Evolutionary conservation across 768 basidiomycete genomes (phyloP).

Genomic region (Arthromyces matolae): DNA sequence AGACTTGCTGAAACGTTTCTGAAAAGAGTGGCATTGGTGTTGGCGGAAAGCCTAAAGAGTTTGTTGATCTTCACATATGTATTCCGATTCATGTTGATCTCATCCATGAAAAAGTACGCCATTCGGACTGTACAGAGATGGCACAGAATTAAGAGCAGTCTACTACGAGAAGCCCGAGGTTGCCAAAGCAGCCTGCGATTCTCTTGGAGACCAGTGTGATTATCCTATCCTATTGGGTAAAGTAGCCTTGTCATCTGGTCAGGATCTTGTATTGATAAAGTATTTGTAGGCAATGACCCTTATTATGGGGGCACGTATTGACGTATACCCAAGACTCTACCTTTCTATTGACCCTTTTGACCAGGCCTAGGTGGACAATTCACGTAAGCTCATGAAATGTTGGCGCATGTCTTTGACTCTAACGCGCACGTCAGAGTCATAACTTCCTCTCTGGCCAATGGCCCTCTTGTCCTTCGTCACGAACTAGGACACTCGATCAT

Average conservation of each 20-base stretch:
- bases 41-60: conserved; percentile 69
- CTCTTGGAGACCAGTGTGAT: conserved; percentile 62
- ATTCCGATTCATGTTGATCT: background rate
- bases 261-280: background rate
- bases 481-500: conserved; percentile 82
- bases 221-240: conserved; percentile 73
- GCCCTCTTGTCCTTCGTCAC: conserved; percentile 71
- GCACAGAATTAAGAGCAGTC: conserved; percentile 71
- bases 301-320: conserved; percentile 62
- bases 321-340: background rate
- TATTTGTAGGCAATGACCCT: conserved; percentile 70
- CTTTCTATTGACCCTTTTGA: background rate
- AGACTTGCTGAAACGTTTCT: background rate
- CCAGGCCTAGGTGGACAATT: conserved; percentile 76
- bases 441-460: conserved; percentile 71
- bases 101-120: conserved; percentile 52
- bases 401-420: background rate
- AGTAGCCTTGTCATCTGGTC: background rate
- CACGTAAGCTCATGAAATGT: conserved; percentile 45
- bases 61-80: conserved; percentile 12
- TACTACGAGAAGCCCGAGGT: conserved; percentile 67
- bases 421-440: conserved; percentile 48
- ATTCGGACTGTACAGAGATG: conserved; percentile 74
- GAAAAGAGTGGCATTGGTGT: conserved; percentile 67
- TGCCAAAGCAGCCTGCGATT: conserved; percentile 64